Percentiles rank a stretch among this genome's conserved stretches.
Evolutionary conservation across 768 basidiomycete genomes (phyloP).

Genomic region (Boletus pseudo-olivaceus): DNA sequence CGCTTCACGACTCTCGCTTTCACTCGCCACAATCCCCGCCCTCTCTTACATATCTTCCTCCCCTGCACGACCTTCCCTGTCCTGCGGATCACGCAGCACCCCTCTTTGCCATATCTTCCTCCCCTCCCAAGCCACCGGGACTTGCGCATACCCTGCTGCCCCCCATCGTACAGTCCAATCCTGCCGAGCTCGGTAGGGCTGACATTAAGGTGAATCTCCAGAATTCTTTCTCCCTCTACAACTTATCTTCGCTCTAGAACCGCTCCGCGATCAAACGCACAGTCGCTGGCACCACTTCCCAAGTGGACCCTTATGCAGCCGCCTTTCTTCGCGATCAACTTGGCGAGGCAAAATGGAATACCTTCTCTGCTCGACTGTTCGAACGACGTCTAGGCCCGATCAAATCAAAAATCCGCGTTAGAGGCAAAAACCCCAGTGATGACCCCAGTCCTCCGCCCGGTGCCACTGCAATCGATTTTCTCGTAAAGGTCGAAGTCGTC

Average conservation of each 20-base stretch:
- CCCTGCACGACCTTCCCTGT: slow-evolving; percentile 25
- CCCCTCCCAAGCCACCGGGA: slow-evolving; percentile 22
- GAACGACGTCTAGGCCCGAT: slow-evolving; percentile 42
- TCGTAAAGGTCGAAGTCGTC: slow-evolving; percentile 51
- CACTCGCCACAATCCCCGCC: slow-evolving; percentile 25
- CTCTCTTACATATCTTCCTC: slow-evolving; percentile 23
- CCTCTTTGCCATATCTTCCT: slow-evolving; percentile 18
- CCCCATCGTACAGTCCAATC: slow-evolving; percentile 34
- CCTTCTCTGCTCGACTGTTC: slow-evolving; percentile 45
- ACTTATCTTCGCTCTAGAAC: slow-evolving; percentile 22
- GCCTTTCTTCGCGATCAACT: slow-evolving; percentile 43
- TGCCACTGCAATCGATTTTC: slow-evolving; percentile 47
- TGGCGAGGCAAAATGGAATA: slow-evolving; percentile 42
- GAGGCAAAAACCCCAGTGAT: slow-evolving; percentile 28
- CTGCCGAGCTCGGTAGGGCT: slow-evolving; percentile 23
- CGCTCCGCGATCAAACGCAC: slow-evolving; percentile 28
- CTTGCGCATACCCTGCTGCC: slow-evolving; percentile 31
- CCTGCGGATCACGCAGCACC: slow-evolving; percentile 13
- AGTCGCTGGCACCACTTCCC: slow-evolving; percentile 18
- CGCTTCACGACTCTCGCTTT: slow-evolving; percentile 27
- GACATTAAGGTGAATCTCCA: slow-evolving; percentile 24
- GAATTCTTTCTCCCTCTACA: neutral
- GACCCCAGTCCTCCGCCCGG: slow-evolving; percentile 29
- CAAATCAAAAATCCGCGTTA: slow-evolving; percentile 36
- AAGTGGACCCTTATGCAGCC: slow-evolving; percentile 43